Base-by-base conservation (phyloP, 345 rosid species). In the Angophora floribunda region DNA sequence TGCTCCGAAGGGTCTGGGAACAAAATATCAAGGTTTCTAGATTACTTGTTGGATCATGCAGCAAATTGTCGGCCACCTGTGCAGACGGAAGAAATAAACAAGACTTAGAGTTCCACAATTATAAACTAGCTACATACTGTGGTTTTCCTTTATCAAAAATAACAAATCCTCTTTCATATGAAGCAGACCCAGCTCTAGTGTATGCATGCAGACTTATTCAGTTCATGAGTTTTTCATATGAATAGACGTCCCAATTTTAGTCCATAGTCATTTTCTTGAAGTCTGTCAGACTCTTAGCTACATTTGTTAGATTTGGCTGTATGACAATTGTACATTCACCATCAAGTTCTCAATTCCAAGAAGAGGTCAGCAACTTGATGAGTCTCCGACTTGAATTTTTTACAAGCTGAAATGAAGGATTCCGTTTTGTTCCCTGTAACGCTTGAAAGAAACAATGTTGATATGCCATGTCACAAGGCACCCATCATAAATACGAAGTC, bases 1-100 rank as follows among this genome's bases (percentile, higher is more conserved):
- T 98, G 99, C 99, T 96, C 93, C 99, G 91, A 88, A 98, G 99
- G n/a, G 99, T 98, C 92, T 97, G 99, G 57, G 99, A 98, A 90
- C 99, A 98, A 92, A 98, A 98, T 90, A 98, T 98, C 89, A 97
- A 93, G 85, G 99, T 98, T 91, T 98, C 99, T 89, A 95, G 90
- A 94, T 98, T 98, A 96, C 99, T 98, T 17, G 97, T 92, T 86
- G 97, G 92, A 92, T 98, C 99, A 85, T 98, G 99, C 88, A 98
- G 99, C 93, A 98, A 94, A 92, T 98, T 98, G 93, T 98, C 99
- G 92, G 99, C 99, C 88, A 98, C 99, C 99, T 98, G 53, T 79
- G 88, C 89, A 63, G 90, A 63, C 53, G 85, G 57, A 67, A 65
- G 55, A 78, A 51, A 85, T 52, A 6, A 65, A 82, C 86, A 49